Conservation (phyloP, 2,329 filamentous ascomycete species). For the Pestalotiopsis sp. region DNA sequence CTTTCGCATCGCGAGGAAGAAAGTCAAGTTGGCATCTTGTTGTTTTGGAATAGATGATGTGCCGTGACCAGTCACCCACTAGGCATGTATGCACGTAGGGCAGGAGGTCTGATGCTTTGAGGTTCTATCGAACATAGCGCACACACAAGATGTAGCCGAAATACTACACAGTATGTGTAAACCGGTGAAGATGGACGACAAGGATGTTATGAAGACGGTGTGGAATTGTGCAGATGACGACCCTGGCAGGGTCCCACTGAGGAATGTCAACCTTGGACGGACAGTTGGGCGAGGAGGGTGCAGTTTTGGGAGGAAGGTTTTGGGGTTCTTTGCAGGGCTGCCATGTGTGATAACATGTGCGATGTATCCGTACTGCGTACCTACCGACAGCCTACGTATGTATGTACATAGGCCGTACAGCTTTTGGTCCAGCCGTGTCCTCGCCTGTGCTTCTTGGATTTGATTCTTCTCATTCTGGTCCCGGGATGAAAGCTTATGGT, state of each 20-base stretch:
- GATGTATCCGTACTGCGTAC: background rate
- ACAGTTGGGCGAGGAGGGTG: background rate
- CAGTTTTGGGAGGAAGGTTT: background rate
- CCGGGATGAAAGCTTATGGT: background rate
- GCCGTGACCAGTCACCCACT: background rate
- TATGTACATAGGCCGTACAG: background rate
- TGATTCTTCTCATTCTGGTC: background rate
- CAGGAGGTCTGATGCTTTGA: background rate
- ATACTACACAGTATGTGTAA: background rate
- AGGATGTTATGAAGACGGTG: slow-evolving; percentile 12
- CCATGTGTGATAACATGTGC: slow-evolving; percentile 9
- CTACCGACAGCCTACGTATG: background rate
- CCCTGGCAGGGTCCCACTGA: background rate
- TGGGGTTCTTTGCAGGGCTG: background rate
- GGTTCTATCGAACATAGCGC: background rate
- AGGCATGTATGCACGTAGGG: background rate
- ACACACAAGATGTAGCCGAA: background rate
- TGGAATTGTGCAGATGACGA: slow-evolving; percentile 5
- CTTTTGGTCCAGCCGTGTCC: background rate
- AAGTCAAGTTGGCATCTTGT: background rate
- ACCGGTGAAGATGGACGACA: slow-evolving; percentile 9
- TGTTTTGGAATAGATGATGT: background rate
- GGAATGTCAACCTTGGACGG: slow-evolving; percentile 3
- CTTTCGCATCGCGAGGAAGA: background rate
- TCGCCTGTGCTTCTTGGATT: background rate